Percentiles rank a stretch among this genome's conserved stretches.
Evolutionary conservation across 306 rosid genomes (phyloP).

Genomic region (Sesbania bispinosa): DNA sequence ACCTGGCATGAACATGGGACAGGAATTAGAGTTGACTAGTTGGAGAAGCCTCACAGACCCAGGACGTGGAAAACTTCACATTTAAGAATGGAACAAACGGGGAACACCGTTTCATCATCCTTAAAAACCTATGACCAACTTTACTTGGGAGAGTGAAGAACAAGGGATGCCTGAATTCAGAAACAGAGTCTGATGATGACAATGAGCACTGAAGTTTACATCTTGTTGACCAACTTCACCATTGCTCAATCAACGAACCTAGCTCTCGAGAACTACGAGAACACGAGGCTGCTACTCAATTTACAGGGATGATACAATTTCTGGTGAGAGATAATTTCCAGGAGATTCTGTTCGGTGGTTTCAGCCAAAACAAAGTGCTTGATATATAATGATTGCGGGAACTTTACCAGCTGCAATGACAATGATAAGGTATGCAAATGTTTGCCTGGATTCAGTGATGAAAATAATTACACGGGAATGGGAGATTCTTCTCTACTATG

Average conservation of each 20-base stretch:
- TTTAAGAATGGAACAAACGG: not conserved
- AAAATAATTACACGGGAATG: no score
- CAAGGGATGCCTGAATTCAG: not conserved
- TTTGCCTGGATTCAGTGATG: slow-evolving; percentile 46
- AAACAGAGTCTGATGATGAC: not conserved
- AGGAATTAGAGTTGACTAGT: not conserved
- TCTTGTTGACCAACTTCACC: not conserved
- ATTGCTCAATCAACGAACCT: no score
- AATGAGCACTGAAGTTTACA: not conserved
- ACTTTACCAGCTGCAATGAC: slow-evolving; percentile 17
- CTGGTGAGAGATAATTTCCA: accelerated
- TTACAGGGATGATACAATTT: not conserved
- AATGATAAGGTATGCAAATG: not conserved
- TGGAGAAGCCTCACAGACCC: slow-evolving; percentile 29
- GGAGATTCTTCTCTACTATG: slow-evolving; percentile 13
- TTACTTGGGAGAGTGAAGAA: slow-evolving; percentile 17
- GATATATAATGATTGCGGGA: slow-evolving; percentile 22
- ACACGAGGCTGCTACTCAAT: slow-evolving; percentile 17
- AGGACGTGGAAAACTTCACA: not conserved
- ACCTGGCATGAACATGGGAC: slow-evolving; percentile 30
- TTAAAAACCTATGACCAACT: accelerated
- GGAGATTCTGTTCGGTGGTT: accelerated
- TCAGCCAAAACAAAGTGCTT: slow-evolving; percentile 12
- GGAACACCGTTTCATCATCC: not conserved
- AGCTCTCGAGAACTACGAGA: not conserved